These are phyloP conservation scores for Pouteria campechiana DNA, from an alignment of 179 eudicot species.

Conservation along the genomic window DNA sequence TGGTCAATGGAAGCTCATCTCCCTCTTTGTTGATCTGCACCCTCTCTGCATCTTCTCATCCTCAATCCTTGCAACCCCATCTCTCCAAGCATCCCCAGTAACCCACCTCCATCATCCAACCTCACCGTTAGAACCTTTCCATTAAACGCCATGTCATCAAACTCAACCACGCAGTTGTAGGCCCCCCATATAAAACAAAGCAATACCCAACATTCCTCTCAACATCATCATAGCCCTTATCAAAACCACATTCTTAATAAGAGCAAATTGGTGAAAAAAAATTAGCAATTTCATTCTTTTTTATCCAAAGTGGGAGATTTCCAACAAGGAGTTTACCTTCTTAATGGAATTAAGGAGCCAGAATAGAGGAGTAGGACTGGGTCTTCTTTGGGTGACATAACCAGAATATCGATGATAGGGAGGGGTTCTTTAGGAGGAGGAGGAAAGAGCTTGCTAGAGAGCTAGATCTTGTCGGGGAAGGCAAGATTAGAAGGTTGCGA, in stretches of 20 bases:
- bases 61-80: too few relatives aligned
- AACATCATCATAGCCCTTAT: neutral
- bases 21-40: too few relatives aligned
- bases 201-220: neutral
- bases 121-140: too few relatives aligned
- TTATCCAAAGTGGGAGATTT: neutral
- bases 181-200: neutral
- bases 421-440: neutral
- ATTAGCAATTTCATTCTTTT: neutral
- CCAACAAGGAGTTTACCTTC: neutral
- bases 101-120: too few relatives aligned
- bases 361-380: too few relatives aligned
- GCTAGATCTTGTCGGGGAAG: neutral
- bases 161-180: too few relatives aligned
- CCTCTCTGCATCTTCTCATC: too few relatives aligned
- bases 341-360: neutral
- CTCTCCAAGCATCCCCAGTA: too few relatives aligned
- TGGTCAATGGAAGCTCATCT: too few relatives aligned
- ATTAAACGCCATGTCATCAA: too few relatives aligned
- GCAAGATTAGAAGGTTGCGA: neutral
- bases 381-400: neutral
- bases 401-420: neutral
- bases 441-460: neutral
- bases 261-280: neutral
- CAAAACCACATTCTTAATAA: neutral